Evolutionary conservation across 139 green algal species (phyloP), one percentile per base, ranked within the genome.

Genomic region (Axilococcus clingmanii): DNA sequence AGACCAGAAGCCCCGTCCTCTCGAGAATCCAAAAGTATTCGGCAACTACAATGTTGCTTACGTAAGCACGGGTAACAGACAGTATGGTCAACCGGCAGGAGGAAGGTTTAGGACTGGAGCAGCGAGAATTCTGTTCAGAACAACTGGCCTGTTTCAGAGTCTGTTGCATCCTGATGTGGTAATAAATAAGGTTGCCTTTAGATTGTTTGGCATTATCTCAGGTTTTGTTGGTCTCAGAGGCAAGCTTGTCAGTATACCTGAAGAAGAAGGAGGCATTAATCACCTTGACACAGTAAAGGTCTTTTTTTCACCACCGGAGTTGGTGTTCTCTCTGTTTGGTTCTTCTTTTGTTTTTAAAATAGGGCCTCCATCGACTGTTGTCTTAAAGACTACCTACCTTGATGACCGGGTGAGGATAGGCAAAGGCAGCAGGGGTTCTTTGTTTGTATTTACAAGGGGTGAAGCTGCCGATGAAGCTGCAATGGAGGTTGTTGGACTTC

Each of bases 341-440:
- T n/a, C n/a, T n/a, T n/a, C 22, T 19, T 37, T 79, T 44, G 48
- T 27, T 4, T 46, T 55, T 32, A 40, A 8, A n/a, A 52, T 91
- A 11, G 84, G 81, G 22, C 69, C 69, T 2, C 40, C 57, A 34
- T 75, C 50, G 45, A 54, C 29, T 20, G 84, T 93, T 52, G 58
- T 73, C 22, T 71, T 93, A 32, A 54, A 62, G n/a, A 93, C 84
- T 0, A 81, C 76, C 1, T 93, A 88, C 65, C 48, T 93, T 27
- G 80, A 91, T 50, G 78, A 87, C 38, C 55, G 66, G 0, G 60
- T 93, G 41, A 67, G 84, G 12, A 48, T 93, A 41, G 84, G 84
- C 19, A 72, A 64, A 50, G 84, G 84, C 55, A 79, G 56, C 54
- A 48, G 69, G 3, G 82, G 82, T 23, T 78, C 63, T 5, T 56